Base-by-base conservation (phyloP, 768 basidiomycete genomes). In the Naganishia friedmannii region DNA sequence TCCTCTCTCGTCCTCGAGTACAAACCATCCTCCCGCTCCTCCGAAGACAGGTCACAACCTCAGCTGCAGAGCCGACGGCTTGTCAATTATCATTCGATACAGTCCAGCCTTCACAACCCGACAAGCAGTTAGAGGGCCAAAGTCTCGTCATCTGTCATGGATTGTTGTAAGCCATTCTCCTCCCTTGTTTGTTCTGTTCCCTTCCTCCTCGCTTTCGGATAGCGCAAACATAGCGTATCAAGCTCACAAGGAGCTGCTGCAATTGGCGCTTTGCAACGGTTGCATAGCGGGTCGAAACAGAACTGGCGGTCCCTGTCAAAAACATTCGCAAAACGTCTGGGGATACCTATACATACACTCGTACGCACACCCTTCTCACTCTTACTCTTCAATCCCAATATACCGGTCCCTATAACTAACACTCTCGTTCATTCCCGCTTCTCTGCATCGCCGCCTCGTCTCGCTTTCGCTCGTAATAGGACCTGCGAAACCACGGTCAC, bases 221-320 rank as follows among this genome's bases (percentile, higher is more conserved):
- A n/a, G n/a, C n/a, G n/a, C n/a, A n/a, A n/a, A n/a, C n/a, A n/a
- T n/a, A n/a, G n/a, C n/a, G n/a, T n/a, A n/a, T n/a, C n/a, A n/a
- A n/a, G n/a, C n/a, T n/a, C n/a, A n/a, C n/a, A n/a, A n/a, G n/a
- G n/a, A n/a, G n/a, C n/a, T n/a, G n/a, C n/a, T n/a, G n/a, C n/a
- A n/a, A n/a, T n/a, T n/a, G n/a, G n/a, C n/a, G n/a, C n/a, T n/a
- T n/a, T n/a, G n/a, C n/a, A n/a, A n/a, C n/a, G n/a, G n/a, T n/a
- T 15, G 15, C 7, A 42, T 74, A 93, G 91, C 74, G 92, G 92
- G 0, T 91, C 89, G 46, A 93, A 93, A 77, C 86, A 92, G 70
- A 95, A 95, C 78, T 96, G 92, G 91, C 83, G 86, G 6, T 90
- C 90, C 0, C 83, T 95, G 5, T 86, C 90, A 7, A 91, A 90